Evolutionary conservation across 306 rosid genomes (phyloP).

Genomic region (Citrullus mucosospermus): DNA sequence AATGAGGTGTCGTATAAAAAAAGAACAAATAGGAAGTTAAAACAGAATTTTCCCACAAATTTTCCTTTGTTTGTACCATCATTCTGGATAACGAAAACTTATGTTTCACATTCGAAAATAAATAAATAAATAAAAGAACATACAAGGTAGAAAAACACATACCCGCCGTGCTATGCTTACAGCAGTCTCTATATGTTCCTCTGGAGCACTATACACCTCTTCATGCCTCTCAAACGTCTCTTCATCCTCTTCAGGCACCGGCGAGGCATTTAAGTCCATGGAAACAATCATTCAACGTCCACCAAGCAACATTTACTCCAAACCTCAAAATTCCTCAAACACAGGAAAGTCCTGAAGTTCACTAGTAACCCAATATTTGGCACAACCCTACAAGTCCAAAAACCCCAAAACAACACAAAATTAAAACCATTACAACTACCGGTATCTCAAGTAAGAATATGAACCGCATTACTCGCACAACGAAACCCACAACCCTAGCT

Average conservation of each 20-base stretch:
- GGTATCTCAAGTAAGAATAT: neutral
- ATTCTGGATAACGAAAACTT: no score
- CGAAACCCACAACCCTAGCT: conserved; percentile 12
- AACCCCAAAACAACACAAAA: neutral
- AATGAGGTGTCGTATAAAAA: neutral
- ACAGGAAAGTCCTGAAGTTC: neutral
- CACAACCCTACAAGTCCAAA: conserved; percentile 1
- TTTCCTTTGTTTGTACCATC: neutral
- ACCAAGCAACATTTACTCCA: conserved; percentile 30
- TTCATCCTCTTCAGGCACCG: conserved; percentile 91
- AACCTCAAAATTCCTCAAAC: conserved; percentile 14
- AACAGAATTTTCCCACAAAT: neutral
- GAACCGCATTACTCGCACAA: conserved; percentile 8
- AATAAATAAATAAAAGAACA: no score
- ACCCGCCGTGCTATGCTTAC: conserved; percentile 92
- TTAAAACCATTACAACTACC: neutral
- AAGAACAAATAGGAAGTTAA: neutral
- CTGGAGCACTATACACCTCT: conserved; percentile 43
- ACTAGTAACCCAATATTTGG: neutral
- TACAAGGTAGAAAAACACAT: neutral
- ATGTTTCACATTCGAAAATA: neutral
- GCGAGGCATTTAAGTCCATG: conserved; percentile 98
- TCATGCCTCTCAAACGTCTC: conserved; percentile 54
- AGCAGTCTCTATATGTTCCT: conserved; percentile 64
- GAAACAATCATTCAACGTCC: conserved; percentile 72